A percentile compares a stretch with the other conserved stretches of the same genome.
Evolutionary conservation across 2,329 filamentous ascomycete species (phyloP).

Genomic region (Fusarium albidum): DNA sequence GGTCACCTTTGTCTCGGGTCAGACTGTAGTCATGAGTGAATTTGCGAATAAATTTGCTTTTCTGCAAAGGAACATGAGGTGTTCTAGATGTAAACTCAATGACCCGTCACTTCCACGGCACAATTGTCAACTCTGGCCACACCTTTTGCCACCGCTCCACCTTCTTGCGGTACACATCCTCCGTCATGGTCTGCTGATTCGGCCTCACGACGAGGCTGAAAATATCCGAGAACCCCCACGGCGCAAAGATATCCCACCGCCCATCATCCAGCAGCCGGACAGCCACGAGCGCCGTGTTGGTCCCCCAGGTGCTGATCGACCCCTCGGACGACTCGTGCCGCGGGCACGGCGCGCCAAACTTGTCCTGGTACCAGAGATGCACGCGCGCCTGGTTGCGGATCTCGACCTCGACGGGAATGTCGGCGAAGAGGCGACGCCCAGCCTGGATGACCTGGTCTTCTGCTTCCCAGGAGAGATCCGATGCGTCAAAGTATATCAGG

Average conservation of each 20-base stretch:
- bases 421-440: constrained; percentile 42
- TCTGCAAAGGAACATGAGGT: too few species aligned
- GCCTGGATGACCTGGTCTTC: constrained; percentile 46
- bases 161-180: constrained; percentile 43
- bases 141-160: constrained; percentile 41
- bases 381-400: constrained; percentile 51
- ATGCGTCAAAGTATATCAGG: constrained; percentile 45
- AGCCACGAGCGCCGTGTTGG: constrained; percentile 47
- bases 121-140: constrained; percentile 41
- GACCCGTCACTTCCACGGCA: constrained; percentile 39
- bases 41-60: too few species aligned
- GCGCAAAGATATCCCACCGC: constrained; percentile 47
- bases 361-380: constrained; percentile 47
- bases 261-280: constrained; percentile 37
- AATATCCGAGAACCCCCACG: constrained; percentile 46
- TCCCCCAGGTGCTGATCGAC: constrained; percentile 46
- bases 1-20: too few species aligned
- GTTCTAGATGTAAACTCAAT: too few species aligned
- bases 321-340: constrained; percentile 42
- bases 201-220: constrained; percentile 46
- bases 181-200: constrained; percentile 40
- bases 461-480: constrained; percentile 47
- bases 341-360: constrained; percentile 43
- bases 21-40: too few species aligned
- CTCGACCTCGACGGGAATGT: constrained; percentile 44